Percentiles rank a stretch among this genome's conserved stretches.
These are phyloP conservation scores for Calonectria henricotiae DNA, from an alignment of 2,329 filamentous ascomycete genomes.

Conservation along the genomic window DNA sequence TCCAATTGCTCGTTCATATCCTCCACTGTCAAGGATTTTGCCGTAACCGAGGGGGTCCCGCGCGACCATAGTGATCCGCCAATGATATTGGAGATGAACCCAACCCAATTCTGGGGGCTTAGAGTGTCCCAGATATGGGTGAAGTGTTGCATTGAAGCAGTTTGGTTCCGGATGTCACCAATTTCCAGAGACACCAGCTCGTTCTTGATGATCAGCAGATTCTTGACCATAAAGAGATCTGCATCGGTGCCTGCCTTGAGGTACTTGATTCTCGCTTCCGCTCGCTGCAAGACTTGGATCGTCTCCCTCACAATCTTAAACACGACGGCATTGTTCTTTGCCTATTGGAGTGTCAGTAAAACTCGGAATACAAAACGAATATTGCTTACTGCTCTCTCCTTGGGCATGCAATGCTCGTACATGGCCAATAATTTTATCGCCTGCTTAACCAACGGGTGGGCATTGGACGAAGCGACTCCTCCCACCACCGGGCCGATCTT, in stretches of 20 bases:
- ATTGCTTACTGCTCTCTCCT: conserved; percentile 72
- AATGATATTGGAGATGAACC: conserved; percentile 74
- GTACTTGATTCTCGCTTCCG: conserved; percentile 79
- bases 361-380: not conserved
- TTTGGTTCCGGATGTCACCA: conserved; percentile 74
- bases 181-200: conserved; percentile 97
- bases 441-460: conserved; percentile 72
- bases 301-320: conserved; percentile 90
- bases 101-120: conserved; percentile 71
- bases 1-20: conserved; percentile 78
- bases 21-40: conserved; percentile 64
- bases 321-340: conserved; percentile 70
- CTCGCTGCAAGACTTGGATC: conserved; percentile 85
- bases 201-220: conserved; percentile 95
- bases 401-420: conserved; percentile 78
- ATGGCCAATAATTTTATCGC: conserved; percentile 73
- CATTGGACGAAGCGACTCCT: conserved; percentile 70
- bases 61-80: conserved; percentile 69
- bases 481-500: conserved; percentile 68
- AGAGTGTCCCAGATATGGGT: conserved; percentile 77
- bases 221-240: conserved; percentile 94
- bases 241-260: conserved; percentile 77
- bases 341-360: conserved; percentile 47
- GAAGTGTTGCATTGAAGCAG: conserved; percentile 72
- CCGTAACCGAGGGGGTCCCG: conserved; percentile 56